Base-by-base conservation (phyloP, 441 rosid genomes). In the Kokia cookei region DNA sequence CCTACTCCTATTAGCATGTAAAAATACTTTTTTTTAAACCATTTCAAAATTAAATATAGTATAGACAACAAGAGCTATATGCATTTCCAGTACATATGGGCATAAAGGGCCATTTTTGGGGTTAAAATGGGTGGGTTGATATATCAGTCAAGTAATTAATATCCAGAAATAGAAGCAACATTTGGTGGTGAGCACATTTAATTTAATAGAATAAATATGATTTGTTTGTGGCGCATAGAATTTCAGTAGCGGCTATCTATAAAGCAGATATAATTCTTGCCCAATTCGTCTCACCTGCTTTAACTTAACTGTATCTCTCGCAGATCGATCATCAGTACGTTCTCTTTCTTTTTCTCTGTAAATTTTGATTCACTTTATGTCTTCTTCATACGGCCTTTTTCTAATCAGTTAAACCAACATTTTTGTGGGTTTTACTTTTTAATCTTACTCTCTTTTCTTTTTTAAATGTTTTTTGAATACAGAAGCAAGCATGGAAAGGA, bases 401-500 rank as follows among this genome's bases (percentile, higher is more conserved):
- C 5, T 17, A 61, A 32, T 61, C 17, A 35, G 65, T 61, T 43
- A 65, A 42, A 65, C 69, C 50, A 42, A 22, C 53, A 42, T 13
- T 12, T 12, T 22, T 42, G 7, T 13, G 45, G 55, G 11, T 53
- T 53, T 2, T 6, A 17, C 10, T 43, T 13, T 43, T 66, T 74
- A 45, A 45, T 45, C 26, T 22, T 5, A 11, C 26, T 2, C 81
- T 58, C 9, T 65, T 63, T 75, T 15, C 3, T 74, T 11, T 11
- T 42, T 42, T 42, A 42, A 42, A 72, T 27, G 53, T 35, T 26
- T 43, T 12, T 10, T 14, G 43, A 72, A 42, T 40, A 24, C 29
- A 79, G 67, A 73, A 75, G 76, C 43, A 71, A 60, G 29, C 63
- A 84, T 87, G 89, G 81, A 87, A 79, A 81, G 79, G 65, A 73